Evolutionary conservation across 2,329 filamentous ascomycete genomes (phyloP), one percentile per base, ranked within the genome.

Genomic region (Stagonosporopsis cucurbitacearum): DNA sequence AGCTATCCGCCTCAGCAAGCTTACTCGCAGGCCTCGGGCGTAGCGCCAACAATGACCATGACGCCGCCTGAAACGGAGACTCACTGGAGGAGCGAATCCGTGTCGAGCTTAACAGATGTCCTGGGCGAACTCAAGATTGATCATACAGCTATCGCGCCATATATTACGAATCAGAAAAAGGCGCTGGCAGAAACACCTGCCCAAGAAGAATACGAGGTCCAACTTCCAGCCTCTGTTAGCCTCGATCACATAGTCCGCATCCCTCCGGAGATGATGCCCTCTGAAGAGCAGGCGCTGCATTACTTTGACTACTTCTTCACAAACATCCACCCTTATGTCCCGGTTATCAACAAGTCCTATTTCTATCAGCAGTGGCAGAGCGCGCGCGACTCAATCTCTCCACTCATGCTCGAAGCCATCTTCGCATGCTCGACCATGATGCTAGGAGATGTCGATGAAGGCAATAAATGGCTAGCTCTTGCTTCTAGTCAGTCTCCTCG

Each of bases 241-340:
- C 84, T 90, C 7, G 92, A 92, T 45, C 82, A 87, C 20, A 92
- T 89, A 55, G 89, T 96, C 55, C 86, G 92, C 32, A 96, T 98
- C 59, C 95, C 94, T 0, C 91, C 90, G 0, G 92, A 96, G 68
- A 84, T 98, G 68, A 96, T 98, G 92, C 94, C 94, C 1, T 85
- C 89, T 26, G 92, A 97, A 28, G 88, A 91, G 40, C 91, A 91
- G 32, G 88, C 88, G 4, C 79, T 92, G 70, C 85, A 90, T 32
- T 96, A 95, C 71, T 96, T 98, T 72, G 87, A 95, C 35, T 89
- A 96, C 39, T 98, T 92, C 73, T 98, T 98, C 75, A 81, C 83
- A 30, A 88, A 97, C 64, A 90, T 97, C 28, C 95, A 98, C 69
- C 93, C 93, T 0, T 98, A 96, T 66, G 88, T 96, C 2, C 94